Conservation (phyloP, 139 green algal genomes). For the Chlorokybus atmophyticus region DNA sequence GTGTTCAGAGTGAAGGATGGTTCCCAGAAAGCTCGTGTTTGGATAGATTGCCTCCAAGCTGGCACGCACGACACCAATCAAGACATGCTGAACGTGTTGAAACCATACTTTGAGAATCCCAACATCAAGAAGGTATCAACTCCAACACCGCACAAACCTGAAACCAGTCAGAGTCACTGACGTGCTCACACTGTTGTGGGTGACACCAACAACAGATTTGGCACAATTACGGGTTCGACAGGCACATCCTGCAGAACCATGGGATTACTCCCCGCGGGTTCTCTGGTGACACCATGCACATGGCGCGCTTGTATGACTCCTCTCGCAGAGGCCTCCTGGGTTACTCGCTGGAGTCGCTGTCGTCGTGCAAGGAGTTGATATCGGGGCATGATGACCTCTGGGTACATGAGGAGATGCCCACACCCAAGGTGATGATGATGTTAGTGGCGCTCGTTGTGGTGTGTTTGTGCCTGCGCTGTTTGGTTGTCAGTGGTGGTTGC, state of each 20-base stretch:
- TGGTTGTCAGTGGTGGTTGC: too few species aligned
- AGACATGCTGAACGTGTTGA: slow-evolving; percentile 56
- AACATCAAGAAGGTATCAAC: slow-evolving; percentile 45
- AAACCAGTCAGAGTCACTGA: not conserved
- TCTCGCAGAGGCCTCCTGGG: slow-evolving; percentile 25
- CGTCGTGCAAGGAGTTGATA: too few species aligned
- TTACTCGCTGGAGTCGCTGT: slow-evolving; percentile 21
- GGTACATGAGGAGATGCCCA: too few species aligned
- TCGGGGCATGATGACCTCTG: too few species aligned
- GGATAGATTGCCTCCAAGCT: too few species aligned
- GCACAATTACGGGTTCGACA: slow-evolving; percentile 98
- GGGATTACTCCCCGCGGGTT: slow-evolving; percentile 52
- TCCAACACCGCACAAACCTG: not conserved
- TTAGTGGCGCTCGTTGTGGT: too few species aligned
- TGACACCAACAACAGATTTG: slow-evolving; percentile 51
- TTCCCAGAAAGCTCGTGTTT: slow-evolving; percentile 38
- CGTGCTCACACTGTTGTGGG: not conserved
- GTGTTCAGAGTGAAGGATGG: slow-evolving; percentile 27
- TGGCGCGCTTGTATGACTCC: slow-evolving; percentile 84
- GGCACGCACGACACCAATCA: slow-evolving; percentile 38
- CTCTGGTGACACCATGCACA: slow-evolving; percentile 90
- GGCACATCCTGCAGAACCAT: slow-evolving; percentile 74
- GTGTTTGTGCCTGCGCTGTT: too few species aligned
- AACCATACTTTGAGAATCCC: slow-evolving; percentile 59
- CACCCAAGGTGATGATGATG: too few species aligned